Evolutionary conservation across 345 rosid species (phyloP).

Genomic region (Gossypium raimondii): DNA sequence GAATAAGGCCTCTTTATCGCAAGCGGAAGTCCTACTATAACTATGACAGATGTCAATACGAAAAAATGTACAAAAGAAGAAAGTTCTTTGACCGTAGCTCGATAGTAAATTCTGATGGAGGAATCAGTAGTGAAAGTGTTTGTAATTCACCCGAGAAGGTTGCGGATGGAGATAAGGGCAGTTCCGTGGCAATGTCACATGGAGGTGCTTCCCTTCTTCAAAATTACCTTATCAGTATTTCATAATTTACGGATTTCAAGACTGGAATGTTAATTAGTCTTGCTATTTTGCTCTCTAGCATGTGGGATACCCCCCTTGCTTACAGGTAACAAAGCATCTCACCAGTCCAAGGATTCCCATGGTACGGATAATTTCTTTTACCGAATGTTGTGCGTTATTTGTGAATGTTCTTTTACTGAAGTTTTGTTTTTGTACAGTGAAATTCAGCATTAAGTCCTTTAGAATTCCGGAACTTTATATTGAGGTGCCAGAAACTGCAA

Average conservation of each 20-base stretch:
- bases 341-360: constrained; percentile 53
- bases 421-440: constrained; percentile 52
- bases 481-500: constrained; percentile 82
- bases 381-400: constrained; percentile 13
- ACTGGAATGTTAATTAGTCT: constrained; percentile 1
- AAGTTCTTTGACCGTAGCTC: constrained; percentile 51
- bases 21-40: constrained; percentile 53
- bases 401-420: constrained; percentile 22
- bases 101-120: constrained; percentile 61
- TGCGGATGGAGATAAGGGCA: constrained; percentile 31
- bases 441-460: constrained; percentile 83
- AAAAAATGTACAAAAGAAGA: constrained; percentile 55
- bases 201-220: constrained; percentile 38
- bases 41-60: constrained; percentile 42
- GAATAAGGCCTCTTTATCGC: constrained; percentile 42
- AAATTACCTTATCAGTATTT: constrained; percentile 1
- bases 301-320: constrained; percentile 38
- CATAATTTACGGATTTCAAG: constrained; percentile 12
- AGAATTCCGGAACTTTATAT: constrained; percentile 81
- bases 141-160: constrained; percentile 61
- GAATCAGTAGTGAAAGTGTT: constrained; percentile 79
- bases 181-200: constrained; percentile 22
- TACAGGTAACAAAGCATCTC: constrained; percentile 41
- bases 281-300: constrained; percentile 35
- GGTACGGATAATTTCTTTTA: constrained; percentile 41